These are phyloP conservation scores for Cladosporium sp. DNA, from an alignment of 2,329 filamentous ascomycete species.

Conservation along the genomic window DNA sequence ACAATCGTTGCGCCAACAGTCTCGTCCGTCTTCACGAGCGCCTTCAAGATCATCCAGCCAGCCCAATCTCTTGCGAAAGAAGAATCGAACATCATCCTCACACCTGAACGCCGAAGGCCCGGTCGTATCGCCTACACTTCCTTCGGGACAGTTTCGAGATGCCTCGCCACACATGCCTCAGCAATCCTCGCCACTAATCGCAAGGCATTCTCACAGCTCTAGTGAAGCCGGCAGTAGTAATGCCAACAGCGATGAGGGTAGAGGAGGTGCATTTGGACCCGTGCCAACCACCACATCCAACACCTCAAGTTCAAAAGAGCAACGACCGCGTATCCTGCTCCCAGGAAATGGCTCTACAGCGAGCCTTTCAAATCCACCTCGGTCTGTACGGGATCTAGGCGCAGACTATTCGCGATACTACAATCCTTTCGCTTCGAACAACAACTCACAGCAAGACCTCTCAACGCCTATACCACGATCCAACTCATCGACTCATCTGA, in stretches of 20 bases:
- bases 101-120: constrained; percentile 8
- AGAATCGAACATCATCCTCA: constrained; percentile 9
- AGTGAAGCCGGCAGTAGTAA: constrained; percentile 9
- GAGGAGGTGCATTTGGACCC: constrained; percentile 1
- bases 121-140: neutral
- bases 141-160: neutral
- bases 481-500: constrained; percentile 23
- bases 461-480: constrained; percentile 21
- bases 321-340: constrained; percentile 15
- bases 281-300: constrained; percentile 5
- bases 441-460: constrained; percentile 31
- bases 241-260: constrained; percentile 1
- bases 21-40: constrained; percentile 18
- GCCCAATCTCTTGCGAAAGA: constrained; percentile 20
- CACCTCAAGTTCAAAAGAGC: constrained; percentile 10
- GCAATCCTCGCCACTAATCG: constrained; percentile 6
- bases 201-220: constrained; percentile 13
- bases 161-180: constrained; percentile 7
- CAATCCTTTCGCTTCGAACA: constrained; percentile 34
- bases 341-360: constrained; percentile 24
- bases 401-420: constrained; percentile 36
- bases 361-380: constrained; percentile 28
- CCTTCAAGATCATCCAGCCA: constrained; percentile 14
- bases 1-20: constrained; percentile 30
- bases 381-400: constrained; percentile 33